phyloP scores from a whole-genome alignment of 805 yeast species.

The Grigorovia jiainica region DNA sequence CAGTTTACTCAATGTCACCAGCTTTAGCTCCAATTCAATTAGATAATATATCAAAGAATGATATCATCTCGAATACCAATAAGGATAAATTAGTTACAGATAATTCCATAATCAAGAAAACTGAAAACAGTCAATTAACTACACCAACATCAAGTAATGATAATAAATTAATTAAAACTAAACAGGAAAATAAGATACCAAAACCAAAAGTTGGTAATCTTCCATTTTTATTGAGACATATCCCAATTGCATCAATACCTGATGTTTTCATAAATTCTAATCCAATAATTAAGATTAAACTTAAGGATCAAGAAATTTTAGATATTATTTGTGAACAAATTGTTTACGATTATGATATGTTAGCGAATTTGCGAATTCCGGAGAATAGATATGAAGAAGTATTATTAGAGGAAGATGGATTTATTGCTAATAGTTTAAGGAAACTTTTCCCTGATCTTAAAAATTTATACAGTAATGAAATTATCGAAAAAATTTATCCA shows the following conservation, averaged over 20 bases:
- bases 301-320: slow-evolving; percentile 17
- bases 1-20: slow-evolving; percentile 8
- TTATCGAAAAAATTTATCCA: slow-evolving; percentile 18
- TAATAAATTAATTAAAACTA: not conserved
- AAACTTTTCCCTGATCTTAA: slow-evolving; percentile 16
- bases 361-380: slow-evolving; percentile 46
- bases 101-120: not conserved
- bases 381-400: slow-evolving; percentile 36
- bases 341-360: slow-evolving; percentile 34
- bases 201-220: slow-evolving; percentile 43
- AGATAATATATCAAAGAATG: not conserved
- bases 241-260: slow-evolving; percentile 58
- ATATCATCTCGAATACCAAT: not conserved
- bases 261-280: slow-evolving; percentile 30
- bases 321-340: slow-evolving; percentile 24
- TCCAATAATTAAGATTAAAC: slow-evolving; percentile 13
- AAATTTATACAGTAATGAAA: slow-evolving; percentile 19
- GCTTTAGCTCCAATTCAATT: not conserved
- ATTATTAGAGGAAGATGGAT: slow-evolving; percentile 12
- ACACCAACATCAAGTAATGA: not conserved
- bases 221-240: slow-evolving; percentile 57
- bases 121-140: not conserved
- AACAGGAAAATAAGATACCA: not conserved
- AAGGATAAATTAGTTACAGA: not conserved
- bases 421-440: slow-evolving; percentile 15